These are phyloP conservation scores for Pythium grandisporangium DNA, from an alignment of 352 stramenopile species.

Conservation along the genomic window DNA sequence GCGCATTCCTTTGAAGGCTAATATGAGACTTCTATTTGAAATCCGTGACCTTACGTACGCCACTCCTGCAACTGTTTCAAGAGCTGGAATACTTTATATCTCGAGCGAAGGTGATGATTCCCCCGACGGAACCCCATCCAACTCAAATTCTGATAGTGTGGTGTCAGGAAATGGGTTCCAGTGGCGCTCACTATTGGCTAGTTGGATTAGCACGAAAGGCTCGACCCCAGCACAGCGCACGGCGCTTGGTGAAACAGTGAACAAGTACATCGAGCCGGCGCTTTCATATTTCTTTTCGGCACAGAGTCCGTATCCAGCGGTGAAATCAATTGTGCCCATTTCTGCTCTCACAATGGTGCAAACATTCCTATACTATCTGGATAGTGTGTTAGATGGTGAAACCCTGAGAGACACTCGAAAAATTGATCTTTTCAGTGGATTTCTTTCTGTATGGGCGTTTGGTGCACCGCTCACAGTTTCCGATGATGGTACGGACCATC, in stretches of 20 bases:
- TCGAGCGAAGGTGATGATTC: conserved; percentile 82
- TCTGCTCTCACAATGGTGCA: conserved; percentile 90
- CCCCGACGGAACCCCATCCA: no score
- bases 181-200: conserved; percentile 89
- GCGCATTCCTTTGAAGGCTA: conserved; percentile 90
- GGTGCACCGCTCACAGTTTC: conserved; percentile 78
- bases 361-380: conserved; percentile 88
- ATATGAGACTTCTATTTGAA: conserved; percentile 96
- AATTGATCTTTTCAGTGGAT: conserved; percentile 85
- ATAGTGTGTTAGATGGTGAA: conserved; percentile 72
- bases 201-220: conserved; percentile 81
- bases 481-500: conserved; percentile 91
- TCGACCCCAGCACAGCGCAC: conserved; percentile 41
- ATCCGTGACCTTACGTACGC: conserved; percentile 92
- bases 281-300: conserved; percentile 84
- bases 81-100: conserved; percentile 94
- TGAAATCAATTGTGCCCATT: conserved; percentile 83
- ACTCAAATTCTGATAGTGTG: no score
- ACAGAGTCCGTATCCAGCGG: no score
- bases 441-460: conserved; percentile 92
- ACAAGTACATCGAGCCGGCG: conserved; percentile 84
- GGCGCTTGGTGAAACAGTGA: conserved; percentile 46
- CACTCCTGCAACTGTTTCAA: conserved; percentile 91
- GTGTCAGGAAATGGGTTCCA: conserved; percentile 75
- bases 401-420: conserved; percentile 50